These are phyloP conservation scores for Boletus subluridellus DNA, from an alignment of 1,284 basidiomycete species.

Conservation along the genomic window DNA sequence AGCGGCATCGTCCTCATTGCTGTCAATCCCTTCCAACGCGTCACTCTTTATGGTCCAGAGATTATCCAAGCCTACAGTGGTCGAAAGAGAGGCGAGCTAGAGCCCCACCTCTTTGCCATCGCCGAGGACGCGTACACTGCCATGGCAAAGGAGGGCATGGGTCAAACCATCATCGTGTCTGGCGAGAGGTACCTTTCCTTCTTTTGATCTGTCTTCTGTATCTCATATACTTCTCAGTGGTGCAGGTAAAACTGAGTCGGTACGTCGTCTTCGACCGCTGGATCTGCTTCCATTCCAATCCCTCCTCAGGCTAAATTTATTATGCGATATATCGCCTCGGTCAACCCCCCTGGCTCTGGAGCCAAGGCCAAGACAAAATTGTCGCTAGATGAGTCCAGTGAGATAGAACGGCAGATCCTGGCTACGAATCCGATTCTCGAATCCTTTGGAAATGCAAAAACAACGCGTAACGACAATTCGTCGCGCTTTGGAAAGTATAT, in stretches of 20 bases:
- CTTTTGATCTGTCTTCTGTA: constrained; percentile 9
- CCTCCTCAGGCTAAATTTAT: constrained; percentile 88
- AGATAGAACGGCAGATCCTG: constrained; percentile 95
- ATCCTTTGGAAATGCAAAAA: constrained; percentile 99
- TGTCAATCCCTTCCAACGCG: constrained; percentile 96
- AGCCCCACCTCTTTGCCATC: constrained; percentile 98
- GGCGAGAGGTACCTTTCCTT: constrained; percentile 78
- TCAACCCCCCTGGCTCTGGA: constrained; percentile 77
- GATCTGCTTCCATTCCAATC: constrained; percentile 2
- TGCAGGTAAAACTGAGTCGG: constrained; percentile 98
- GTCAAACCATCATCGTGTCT: constrained; percentile 98
- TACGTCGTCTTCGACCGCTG: constrained; percentile 36
- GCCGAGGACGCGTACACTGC: constrained; percentile 98
- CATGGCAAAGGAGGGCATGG: constrained; percentile 92
- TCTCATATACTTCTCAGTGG: constrained; percentile 57
- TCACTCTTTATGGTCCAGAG: constrained; percentile 90
- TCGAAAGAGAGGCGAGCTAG: constrained; percentile 87
- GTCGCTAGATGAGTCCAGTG: constrained; percentile 79
- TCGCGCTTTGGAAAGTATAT: constrained; percentile 99
- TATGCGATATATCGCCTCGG: constrained; percentile 98
- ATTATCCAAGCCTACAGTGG: constrained; percentile 98
- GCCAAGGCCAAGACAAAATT: constrained; percentile 66
- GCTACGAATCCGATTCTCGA: constrained; percentile 99
- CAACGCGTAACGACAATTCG: constrained; percentile 98
- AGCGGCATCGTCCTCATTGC: constrained; percentile 98